Conservation (phyloP, 768 basidiomycete genomes). For the Mycena rebaudengoi region DNA sequence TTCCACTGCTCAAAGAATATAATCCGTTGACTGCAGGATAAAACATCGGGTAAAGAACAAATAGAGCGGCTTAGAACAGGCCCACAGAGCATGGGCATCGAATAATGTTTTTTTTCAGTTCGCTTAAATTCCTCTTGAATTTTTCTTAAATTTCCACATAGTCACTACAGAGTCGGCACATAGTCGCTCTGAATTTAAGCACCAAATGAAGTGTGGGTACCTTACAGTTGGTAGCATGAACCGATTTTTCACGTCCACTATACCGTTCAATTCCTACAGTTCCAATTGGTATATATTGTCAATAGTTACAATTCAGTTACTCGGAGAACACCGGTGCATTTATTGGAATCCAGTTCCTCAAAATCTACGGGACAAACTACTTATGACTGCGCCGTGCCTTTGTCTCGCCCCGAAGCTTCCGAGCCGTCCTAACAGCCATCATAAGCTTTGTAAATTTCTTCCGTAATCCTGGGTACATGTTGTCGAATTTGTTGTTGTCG, state of each 20-base stretch:
- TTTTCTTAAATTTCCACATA: slow-evolving; percentile 7
- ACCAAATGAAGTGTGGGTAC: neutral
- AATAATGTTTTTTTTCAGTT: no score
- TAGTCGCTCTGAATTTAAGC: slow-evolving; percentile 8
- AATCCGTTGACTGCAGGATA: no score
- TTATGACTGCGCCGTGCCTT: slow-evolving; percentile 1
- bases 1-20: no score
- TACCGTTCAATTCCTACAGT: neutral
- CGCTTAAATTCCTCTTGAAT: slow-evolving; percentile 2
- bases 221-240: neutral
- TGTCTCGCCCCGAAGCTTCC: slow-evolving; percentile 8
- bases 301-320: neutral
- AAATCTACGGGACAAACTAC: neutral
- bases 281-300: neutral
- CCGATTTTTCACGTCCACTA: neutral
- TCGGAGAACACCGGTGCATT: neutral
- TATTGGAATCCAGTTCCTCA: neutral
- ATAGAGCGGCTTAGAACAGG: no score
- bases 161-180: slow-evolving; percentile 9
- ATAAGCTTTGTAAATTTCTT: slow-evolving; percentile 8
- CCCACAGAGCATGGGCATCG: no score
- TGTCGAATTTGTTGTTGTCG: neutral
- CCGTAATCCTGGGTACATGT: slow-evolving; percentile 7
- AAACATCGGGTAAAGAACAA: no score
- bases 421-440: slow-evolving; percentile 4